A percentile compares a stretch with the other conserved stretches of the same genome.
phyloP scores from a whole-genome alignment of 768 basidiomycete species.

The Amanita fuliginea region DNA sequence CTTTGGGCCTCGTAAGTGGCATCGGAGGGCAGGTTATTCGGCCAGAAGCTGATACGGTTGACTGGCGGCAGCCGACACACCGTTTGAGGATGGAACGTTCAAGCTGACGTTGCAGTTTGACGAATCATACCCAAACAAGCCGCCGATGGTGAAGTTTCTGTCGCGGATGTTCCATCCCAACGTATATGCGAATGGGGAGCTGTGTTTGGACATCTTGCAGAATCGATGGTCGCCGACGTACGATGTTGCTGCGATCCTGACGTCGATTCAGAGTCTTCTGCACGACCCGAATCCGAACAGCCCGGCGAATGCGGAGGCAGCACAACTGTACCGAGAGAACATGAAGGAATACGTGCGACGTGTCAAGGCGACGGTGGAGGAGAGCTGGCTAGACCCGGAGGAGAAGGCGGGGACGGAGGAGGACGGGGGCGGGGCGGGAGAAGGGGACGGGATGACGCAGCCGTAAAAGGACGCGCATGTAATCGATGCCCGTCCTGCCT shows the following conservation, averaged over 20 bases:
- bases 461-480: background rate
- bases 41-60: background rate
- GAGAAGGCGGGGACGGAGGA: conserved; percentile 28
- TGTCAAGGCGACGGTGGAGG: conserved; percentile 79
- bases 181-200: conserved; percentile 96
- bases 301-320: conserved; percentile 97
- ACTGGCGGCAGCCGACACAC: conserved; percentile 71
- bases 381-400: conserved; percentile 88
- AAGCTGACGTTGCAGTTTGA: conserved; percentile 92
- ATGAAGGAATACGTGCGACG: conserved; percentile 9
- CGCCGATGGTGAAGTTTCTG: conserved; percentile 94
- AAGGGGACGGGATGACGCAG: background rate
- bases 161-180: conserved; percentile 99
- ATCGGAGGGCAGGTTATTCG: background rate
- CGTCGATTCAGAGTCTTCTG: conserved; percentile 88
- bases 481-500: background rate
- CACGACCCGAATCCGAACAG: conserved; percentile 99
- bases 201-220: conserved; percentile 97
- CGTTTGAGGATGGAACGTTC: conserved; percentile 99
- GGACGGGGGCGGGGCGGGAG: conserved; percentile 1
- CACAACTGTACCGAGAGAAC: conserved; percentile 67
- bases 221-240: conserved; percentile 99
- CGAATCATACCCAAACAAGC: conserved; percentile 98
- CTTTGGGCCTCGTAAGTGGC: conserved; percentile 85
- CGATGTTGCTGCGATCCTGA: conserved; percentile 96